These are phyloP conservation scores for Teratosphaeriaceae sp. DNA, from an alignment of 2,329 filamentous ascomycete species.

Conservation along the genomic window DNA sequence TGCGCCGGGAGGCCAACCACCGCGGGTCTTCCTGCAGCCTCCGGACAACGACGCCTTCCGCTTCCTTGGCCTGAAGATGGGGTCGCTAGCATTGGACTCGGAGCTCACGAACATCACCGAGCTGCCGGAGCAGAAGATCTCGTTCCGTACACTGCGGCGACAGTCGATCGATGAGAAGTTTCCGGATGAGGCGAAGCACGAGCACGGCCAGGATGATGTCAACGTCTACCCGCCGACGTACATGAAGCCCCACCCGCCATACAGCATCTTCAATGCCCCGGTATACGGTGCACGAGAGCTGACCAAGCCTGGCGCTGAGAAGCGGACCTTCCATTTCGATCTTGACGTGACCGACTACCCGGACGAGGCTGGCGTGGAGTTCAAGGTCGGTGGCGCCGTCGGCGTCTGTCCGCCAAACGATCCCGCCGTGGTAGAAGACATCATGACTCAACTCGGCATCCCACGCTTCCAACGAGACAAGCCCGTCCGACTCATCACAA, in stretches of 20 bases:
- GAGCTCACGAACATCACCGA: constrained; percentile 64
- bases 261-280: constrained; percentile 84
- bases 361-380: constrained; percentile 74
- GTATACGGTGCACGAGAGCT: constrained; percentile 79
- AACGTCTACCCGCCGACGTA: constrained; percentile 70
- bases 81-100: constrained; percentile 62
- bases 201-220: constrained; percentile 35
- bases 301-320: constrained; percentile 83
- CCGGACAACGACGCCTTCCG: constrained; percentile 83
- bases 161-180: constrained; percentile 51
- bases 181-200: constrained; percentile 35
- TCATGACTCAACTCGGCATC: constrained; percentile 75
- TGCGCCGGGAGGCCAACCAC: constrained; percentile 38
- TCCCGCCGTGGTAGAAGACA: constrained; percentile 65
- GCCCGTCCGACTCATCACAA: constrained; percentile 71
- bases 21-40: constrained; percentile 42
- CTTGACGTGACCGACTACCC: constrained; percentile 95
- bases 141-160: constrained; percentile 29
- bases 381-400: constrained; percentile 93
- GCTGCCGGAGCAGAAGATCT: constrained; percentile 68
- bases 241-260: constrained; percentile 90
- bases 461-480: constrained; percentile 79
- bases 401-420: constrained; percentile 89
- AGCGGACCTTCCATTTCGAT: constrained; percentile 96
- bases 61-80: constrained; percentile 69